Evolutionary conservation across 768 basidiomycete species (phyloP).

Genomic region (Royoungia palumana): DNA sequence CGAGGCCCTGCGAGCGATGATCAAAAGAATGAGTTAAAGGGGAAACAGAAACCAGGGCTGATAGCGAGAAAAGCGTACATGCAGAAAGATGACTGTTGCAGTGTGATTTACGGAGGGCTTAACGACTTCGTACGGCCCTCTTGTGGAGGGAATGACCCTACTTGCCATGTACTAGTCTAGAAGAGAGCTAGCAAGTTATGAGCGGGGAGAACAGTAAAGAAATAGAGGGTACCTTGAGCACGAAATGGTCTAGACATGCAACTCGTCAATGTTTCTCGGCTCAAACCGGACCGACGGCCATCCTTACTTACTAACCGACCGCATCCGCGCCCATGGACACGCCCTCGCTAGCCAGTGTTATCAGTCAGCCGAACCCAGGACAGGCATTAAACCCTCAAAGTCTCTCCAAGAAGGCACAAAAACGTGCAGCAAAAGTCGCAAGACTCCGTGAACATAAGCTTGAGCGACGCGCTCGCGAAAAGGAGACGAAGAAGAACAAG

Average conservation of each 20-base stretch:
- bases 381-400: conserved; percentile 23
- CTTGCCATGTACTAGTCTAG: conserved; percentile 10
- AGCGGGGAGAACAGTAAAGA: not conserved
- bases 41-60: not conserved
- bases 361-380: conserved; percentile 14
- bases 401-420: conserved; percentile 77
- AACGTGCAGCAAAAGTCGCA: conserved; percentile 70
- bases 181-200: not conserved
- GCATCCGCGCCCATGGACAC: conserved; percentile 18
- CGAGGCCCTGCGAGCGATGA: conserved; percentile 53
- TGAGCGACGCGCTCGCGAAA: conserved; percentile 74
- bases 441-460: conserved; percentile 63
- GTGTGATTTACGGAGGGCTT: conserved; percentile 63
- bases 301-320: conserved; percentile 1
- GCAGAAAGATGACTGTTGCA: conserved; percentile 85
- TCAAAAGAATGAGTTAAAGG: conserved; percentile 4
- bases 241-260: too few relatives aligned
- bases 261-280: conserved; percentile 11
- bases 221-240: conserved; percentile 8
- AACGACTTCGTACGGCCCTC: conserved; percentile 43
- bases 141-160: conserved; percentile 18
- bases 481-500: conserved; percentile 72
- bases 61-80: conserved; percentile 49
- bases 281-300: conserved; percentile 19
- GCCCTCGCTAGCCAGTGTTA: conserved; percentile 7